Evolutionary conservation across 2,329 filamentous ascomycete species (phyloP).

Genomic region (Pestalotiopsis fici): DNA sequence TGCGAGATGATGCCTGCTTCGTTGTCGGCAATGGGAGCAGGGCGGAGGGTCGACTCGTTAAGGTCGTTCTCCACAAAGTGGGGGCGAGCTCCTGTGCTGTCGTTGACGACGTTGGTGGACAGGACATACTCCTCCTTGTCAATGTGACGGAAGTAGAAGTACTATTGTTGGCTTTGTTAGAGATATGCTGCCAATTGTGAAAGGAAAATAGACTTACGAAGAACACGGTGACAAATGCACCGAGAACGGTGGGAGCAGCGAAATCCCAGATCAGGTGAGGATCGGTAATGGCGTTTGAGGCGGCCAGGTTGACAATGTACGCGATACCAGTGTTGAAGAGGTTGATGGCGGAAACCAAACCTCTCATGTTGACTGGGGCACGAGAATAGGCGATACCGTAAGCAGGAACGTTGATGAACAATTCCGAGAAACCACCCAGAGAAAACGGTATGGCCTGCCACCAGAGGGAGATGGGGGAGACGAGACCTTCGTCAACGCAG

Average conservation of each 20-base stretch:
- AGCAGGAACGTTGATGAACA: conserved; percentile 54
- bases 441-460: conserved; percentile 58
- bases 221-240: conserved; percentile 40
- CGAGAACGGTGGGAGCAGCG: conserved; percentile 46
- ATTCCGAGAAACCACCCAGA: conserved; percentile 47
- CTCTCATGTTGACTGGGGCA: conserved; percentile 51
- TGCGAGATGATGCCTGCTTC: conserved; percentile 34
- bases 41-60: conserved; percentile 28
- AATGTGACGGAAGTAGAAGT: conserved; percentile 46
- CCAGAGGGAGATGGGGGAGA: conserved; percentile 51
- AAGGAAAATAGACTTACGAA: conserved; percentile 26
- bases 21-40: conserved; percentile 31
- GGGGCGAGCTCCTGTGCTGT: conserved; percentile 37
- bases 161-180: conserved; percentile 18
- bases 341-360: conserved; percentile 50
- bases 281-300: conserved; percentile 46
- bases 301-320: conserved; percentile 44
- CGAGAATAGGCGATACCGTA: conserved; percentile 54
- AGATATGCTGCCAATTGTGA: conserved; percentile 2
- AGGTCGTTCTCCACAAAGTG: conserved; percentile 45
- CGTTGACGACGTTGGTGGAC: conserved; percentile 30
- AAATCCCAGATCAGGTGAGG: conserved; percentile 52
- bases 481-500: conserved; percentile 33
- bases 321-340: conserved; percentile 46
- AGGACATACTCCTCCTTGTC: conserved; percentile 46